These are phyloP conservation scores for Eutrema yunnanense DNA, from an alignment of 345 rosid species.

Conservation along the genomic window DNA sequence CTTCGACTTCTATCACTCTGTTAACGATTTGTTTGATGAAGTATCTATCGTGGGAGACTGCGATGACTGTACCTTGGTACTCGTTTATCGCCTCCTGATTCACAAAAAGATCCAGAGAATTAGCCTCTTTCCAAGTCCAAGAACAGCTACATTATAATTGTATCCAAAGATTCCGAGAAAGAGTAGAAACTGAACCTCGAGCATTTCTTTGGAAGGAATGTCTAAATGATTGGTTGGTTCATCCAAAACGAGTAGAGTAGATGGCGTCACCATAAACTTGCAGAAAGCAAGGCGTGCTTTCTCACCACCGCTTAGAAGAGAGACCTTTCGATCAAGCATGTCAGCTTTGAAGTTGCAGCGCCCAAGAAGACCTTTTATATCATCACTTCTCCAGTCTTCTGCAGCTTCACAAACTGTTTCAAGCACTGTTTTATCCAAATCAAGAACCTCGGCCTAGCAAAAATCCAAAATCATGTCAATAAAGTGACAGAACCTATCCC, in stretches of 20 bases:
- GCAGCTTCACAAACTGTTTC: slow-evolving; percentile 86
- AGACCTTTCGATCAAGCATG: slow-evolving; percentile 91
- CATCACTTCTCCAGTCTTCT: slow-evolving; percentile 91
- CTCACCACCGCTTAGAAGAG: slow-evolving; percentile 93
- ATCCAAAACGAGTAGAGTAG: slow-evolving; percentile 74
- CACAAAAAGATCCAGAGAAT: not conserved
- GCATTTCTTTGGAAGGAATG: slow-evolving; percentile 98
- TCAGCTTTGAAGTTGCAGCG: slow-evolving; percentile 96
- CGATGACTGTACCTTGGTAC: slow-evolving; percentile 75
- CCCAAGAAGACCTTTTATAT: slow-evolving; percentile 93
- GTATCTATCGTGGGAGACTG: slow-evolving; percentile 89
- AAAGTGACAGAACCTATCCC: not conserved
- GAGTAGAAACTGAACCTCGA: slow-evolving; percentile 57
- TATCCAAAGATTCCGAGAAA: not conserved
- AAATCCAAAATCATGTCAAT: not conserved
- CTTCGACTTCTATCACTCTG: slow-evolving; percentile 81
- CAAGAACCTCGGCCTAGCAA: slow-evolving; percentile 88
- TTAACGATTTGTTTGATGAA: slow-evolving; percentile 92
- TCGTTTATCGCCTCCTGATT: slow-evolving; percentile 86
- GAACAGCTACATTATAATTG: not conserved
- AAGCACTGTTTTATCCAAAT: slow-evolving; percentile 80
- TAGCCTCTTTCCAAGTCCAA: not conserved
- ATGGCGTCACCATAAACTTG: slow-evolving; percentile 93
- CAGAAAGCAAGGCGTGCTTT: slow-evolving; percentile 98
- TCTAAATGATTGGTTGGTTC: slow-evolving; percentile 97